Evolutionary conservation across 2,329 filamentous ascomycete genomes (phyloP), one percentile per base, ranked within the genome.

Genomic region (Seiridium cupressi): DNA sequence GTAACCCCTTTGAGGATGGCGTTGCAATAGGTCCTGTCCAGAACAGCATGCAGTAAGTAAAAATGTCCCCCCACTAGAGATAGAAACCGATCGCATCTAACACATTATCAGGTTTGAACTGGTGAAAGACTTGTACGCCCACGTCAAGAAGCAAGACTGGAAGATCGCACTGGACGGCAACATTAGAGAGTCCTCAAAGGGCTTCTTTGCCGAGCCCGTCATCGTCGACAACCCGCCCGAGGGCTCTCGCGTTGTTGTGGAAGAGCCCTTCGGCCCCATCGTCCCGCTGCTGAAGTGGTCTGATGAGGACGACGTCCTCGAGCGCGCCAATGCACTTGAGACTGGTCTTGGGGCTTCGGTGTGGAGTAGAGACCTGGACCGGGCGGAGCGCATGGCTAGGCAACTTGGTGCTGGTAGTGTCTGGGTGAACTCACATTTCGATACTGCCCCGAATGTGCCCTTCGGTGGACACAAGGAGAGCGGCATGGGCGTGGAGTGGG

Each of bases 31-130:
- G 85, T 0, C 87, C 87, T 0, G 72, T 89, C 1, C 84, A 86
- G 62, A 89, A 89, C 71, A 72, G 79, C 62, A 83, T 86, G 82
- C 87, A 89, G 70, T 89, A 80, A 67, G 81, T 85, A n/a, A 13
- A 47, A 79, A 79, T 26, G 82, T 85, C 38, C 81, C 7, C 11
- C 34, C 40, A 8, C 44, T 6, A 35, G n/a, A 44, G 48, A 51
- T 6, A 62, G 48, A 49, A 11, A n/a, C n/a, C 4, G 2, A 5
- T 3, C 4, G 11, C 35, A 31, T 32, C 31, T 26, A 68, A 26
- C 18, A 26, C 18, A 26, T 26, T 26, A 26, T 26, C 18, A 26
- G 64, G 54, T 73, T 65, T 68, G 78, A 81, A 11, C 77, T 78
- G 18, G 81, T 84, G 54, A 80, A 82, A 62, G 72, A 77, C 2